Conservation (phyloP, 768 basidiomycete genomes). For the Tricholoma terreum region DNA sequence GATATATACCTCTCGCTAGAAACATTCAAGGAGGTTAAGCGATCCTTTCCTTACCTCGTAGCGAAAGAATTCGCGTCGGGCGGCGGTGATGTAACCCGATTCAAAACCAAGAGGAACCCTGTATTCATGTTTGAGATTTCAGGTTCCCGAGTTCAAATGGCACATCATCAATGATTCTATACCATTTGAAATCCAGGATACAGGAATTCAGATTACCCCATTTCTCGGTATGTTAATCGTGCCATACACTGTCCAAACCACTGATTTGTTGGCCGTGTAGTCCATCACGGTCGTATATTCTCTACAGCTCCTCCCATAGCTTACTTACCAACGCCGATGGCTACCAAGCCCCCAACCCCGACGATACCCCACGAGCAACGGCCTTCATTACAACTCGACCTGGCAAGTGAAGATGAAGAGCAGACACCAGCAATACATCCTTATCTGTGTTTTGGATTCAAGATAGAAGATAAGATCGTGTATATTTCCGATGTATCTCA, state of each 20-base stretch:
- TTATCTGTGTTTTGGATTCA: constrained; percentile 68
- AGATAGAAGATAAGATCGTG: constrained; percentile 58
- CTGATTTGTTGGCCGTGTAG: constrained; percentile 30
- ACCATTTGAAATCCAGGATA: constrained; percentile 65
- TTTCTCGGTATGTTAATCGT: constrained; percentile 50
- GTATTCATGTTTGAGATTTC: background rate
- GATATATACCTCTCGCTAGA: constrained; percentile 68
- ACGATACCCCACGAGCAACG: constrained; percentile 26
- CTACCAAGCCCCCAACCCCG: constrained; percentile 36
- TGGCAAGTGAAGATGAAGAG: constrained; percentile 1
- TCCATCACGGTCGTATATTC: constrained; percentile 75
- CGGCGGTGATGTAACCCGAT: constrained; percentile 61
- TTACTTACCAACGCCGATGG: constrained; percentile 39
- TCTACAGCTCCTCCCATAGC: constrained; percentile 34
- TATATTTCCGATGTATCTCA: constrained; percentile 84
- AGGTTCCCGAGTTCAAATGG: constrained; percentile 85
- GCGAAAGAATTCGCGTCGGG: constrained; percentile 74
- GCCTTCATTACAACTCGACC: constrained; percentile 17
- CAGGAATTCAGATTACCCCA: constrained; percentile 61
- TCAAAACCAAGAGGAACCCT: background rate
- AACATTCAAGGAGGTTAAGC: constrained; percentile 64
- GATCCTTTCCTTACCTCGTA: constrained; percentile 81
- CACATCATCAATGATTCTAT: constrained; percentile 71
- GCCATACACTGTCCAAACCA: background rate
- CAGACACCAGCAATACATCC: constrained; percentile 39